Evolutionary conservation across 2,329 filamentous ascomycete species (phyloP), one percentile per base, ranked within the genome.

Genomic region (Saccharata proteae): DNA sequence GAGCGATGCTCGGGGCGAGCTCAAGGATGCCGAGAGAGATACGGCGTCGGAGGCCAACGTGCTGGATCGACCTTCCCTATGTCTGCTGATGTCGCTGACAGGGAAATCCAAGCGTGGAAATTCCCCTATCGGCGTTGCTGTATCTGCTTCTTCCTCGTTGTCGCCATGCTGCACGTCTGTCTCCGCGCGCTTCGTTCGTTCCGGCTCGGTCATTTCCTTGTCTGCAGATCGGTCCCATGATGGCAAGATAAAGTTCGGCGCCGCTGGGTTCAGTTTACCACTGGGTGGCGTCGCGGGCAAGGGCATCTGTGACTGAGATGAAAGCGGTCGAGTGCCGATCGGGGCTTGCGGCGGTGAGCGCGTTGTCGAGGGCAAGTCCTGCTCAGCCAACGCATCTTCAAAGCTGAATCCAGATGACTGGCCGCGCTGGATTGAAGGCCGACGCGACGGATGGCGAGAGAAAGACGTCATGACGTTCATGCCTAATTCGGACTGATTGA

Each of bases 241-340:
- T n/a, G n/a, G n/a, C n/a, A n/a, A n/a, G n/a, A 27, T 28, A 51
- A 96, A 96, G 1, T 80, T 82, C 6, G 86, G 86, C 1, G 88
- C 90, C 5, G 82, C 73, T 6, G 90, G 90, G 46, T 98, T 96
- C 16, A 96, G 67, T 43, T 69, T 44, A 4, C 33, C 33, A 8
- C 49, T 55, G 0, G 52, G 52, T 67, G 27, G 74, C 45, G 56
- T 76, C 62, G 23, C 64, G 48, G 31, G 59, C n/a, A n/a, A n/a
- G 43, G 58, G 30, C 8, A 43, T 40, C 20, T 51, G 59, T 53
- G 75, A 54, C 49, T 77, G 61, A 46, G 65, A 62, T 27, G 64
- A 62, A 46, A 69, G 52, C 52, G 80, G 83, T 3, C 77, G 75
- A 27, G 83, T 92, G 15, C 88, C 88, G 42, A 96, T 94, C 1